Evolutionary conservation across 1,284 basidiomycete species (phyloP), one percentile per base, ranked within the genome.

Genomic region (Mycosarcoma mackinlayi): DNA sequence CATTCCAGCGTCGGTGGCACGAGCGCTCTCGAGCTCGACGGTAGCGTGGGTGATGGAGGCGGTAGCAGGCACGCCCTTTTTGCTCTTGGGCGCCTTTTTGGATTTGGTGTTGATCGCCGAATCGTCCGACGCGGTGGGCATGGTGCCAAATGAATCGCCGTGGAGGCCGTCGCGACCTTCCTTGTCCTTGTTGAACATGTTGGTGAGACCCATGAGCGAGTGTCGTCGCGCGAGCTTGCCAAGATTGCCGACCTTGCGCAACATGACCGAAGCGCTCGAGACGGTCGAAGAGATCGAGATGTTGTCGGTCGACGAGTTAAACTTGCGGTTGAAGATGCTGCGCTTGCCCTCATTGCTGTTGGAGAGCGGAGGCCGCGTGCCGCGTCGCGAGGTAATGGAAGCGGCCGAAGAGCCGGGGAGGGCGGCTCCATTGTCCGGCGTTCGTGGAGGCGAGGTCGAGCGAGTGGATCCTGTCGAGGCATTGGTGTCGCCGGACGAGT

Each of bases 241-340:
- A 83, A 97, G 90, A 52, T 90, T 90, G 27, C 95, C 94, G 49
- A 98, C 89, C 85, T 96, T 98, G 76, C 95, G 89, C 77, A 98
- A 95, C 89, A 98, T 96, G 83, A 98, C 91, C 58, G 91, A 93
- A 8, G 94, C 95, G 53, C 92, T 93, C 65, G 91, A 93, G 75
- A 97, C 94, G 39, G 95, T 97, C n/a, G 92, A 95, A 28, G 91
- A 92, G 48, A 98, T 88, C 30, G 93, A 96, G 68, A 98, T 95
- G 84, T 98, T 98, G 84, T 98, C 94, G 40, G 94, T 96, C 56
- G 91, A 93, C 46, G 91, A 90, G 83, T 98, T 98, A 78, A 93
- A 85, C 73, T 91, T 90, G 71, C 91, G 89, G 84, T 94, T 95
- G 87, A 98, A 94, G 68, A 95, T 83, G 38, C 47, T 90, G 88